Evolutionary conservation across 1,139 yeast species (phyloP).

Genomic region (Saccharomyces pastorianus): DNA sequence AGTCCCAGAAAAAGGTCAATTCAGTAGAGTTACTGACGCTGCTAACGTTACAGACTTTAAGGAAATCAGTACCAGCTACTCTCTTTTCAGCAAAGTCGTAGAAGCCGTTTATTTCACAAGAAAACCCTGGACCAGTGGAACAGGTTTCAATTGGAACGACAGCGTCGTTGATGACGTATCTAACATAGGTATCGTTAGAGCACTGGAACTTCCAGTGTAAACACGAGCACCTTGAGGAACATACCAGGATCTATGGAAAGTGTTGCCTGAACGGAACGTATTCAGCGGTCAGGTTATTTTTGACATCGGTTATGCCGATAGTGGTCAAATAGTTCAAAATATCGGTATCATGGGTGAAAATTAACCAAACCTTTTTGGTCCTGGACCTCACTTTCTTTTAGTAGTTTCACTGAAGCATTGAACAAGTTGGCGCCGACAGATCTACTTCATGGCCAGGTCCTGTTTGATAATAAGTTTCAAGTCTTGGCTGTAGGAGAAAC

Average conservation of each 20-base stretch:
- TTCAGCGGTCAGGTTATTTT: slow-evolving; percentile 21
- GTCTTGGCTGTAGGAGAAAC: slow-evolving; percentile 41
- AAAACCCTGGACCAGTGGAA: slow-evolving; percentile 52
- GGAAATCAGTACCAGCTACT: slow-evolving; percentile 32
- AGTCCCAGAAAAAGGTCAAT: slow-evolving; percentile 29
- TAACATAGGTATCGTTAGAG: slow-evolving; percentile 34
- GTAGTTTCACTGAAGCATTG: slow-evolving; percentile 36
- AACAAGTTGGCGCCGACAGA: slow-evolving; percentile 44
- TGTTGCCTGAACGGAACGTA: slow-evolving; percentile 36
- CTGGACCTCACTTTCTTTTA: slow-evolving; percentile 19
- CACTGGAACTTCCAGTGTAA: slow-evolving; percentile 45
- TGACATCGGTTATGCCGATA: slow-evolving; percentile 41
- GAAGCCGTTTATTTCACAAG: slow-evolving; percentile 42
- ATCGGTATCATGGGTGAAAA: slow-evolving; percentile 56
- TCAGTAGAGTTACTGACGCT: slow-evolving; percentile 16
- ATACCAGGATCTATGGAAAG: slow-evolving; percentile 17
- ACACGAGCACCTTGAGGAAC: slow-evolving; percentile 54
- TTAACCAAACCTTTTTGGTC: slow-evolving; percentile 34
- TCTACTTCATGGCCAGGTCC: slow-evolving; percentile 46
- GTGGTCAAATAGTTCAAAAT: slow-evolving; percentile 43
- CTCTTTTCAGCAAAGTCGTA: slow-evolving; percentile 32
- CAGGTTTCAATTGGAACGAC: slow-evolving; percentile 50
- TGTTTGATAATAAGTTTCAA: slow-evolving; percentile 42
- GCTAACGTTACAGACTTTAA: slow-evolving; percentile 32
- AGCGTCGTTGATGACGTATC: slow-evolving; percentile 52